These are phyloP conservation scores for Huiozyma naganishii DNA, from an alignment of 805 yeast genomes.

Conservation along the genomic window DNA sequence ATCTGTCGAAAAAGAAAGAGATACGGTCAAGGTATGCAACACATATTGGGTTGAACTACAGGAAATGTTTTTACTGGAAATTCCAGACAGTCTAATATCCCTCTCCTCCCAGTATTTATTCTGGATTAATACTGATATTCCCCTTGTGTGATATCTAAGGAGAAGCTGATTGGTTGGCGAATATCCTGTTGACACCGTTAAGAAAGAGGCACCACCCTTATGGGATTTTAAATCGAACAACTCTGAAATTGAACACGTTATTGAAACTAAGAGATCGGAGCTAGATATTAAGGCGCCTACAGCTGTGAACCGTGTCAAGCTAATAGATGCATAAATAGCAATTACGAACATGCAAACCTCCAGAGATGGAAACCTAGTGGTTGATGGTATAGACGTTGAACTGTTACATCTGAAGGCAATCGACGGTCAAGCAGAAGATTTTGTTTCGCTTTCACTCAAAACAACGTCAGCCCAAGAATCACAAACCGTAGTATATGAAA, in stretches of 20 bases:
- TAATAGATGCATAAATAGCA: background rate
- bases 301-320: background rate
- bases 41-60: constrained; percentile 30
- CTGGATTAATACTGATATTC: background rate
- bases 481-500: background rate
- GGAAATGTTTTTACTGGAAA: constrained; percentile 46
- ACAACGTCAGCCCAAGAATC: constrained; percentile 9
- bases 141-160: no score
- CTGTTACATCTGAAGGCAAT: background rate
- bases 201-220: no score
- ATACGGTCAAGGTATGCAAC: constrained; percentile 1
- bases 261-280: background rate
- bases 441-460: constrained; percentile 17
- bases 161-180: no score
- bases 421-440: constrained; percentile 3
- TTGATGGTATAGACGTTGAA: no score
- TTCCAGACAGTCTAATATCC: constrained; percentile 43
- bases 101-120: constrained; percentile 8
- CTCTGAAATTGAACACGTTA: background rate
- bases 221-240: no score
- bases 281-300: background rate
- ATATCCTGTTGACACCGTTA: no score
- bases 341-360: no score
- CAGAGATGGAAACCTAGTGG: no score
- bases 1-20: background rate